phyloP scores from a whole-genome alignment of 257 asterid genomes.

The Verbena officinalis region DNA sequence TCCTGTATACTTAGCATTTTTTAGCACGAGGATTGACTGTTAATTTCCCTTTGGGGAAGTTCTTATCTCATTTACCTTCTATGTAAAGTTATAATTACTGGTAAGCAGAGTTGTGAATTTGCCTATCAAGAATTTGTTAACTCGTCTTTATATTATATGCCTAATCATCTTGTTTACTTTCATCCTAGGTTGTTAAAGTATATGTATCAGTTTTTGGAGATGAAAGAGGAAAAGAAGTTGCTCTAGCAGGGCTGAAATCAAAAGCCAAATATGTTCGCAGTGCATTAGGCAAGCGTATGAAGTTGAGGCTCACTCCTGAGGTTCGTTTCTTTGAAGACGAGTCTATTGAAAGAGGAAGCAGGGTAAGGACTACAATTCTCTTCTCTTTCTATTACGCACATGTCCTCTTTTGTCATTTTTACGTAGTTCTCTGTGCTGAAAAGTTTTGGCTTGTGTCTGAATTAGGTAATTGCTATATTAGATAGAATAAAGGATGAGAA shows the following conservation, averaged over 20 bases:
- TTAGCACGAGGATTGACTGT: slow-evolving; percentile 6
- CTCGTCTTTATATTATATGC: background rate
- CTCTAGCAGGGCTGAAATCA: slow-evolving; percentile 85
- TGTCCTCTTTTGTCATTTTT: slow-evolving; percentile 2
- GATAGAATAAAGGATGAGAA: slow-evolving; percentile 89
- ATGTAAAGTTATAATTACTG: background rate
- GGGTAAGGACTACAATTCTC: slow-evolving; percentile 59
- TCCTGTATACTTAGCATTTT: slow-evolving; percentile 5
- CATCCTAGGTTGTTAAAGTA: slow-evolving; percentile 85
- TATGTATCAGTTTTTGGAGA: slow-evolving; percentile 97
- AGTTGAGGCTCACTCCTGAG: slow-evolving; percentile 95
- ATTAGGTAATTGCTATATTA: slow-evolving; percentile 92
- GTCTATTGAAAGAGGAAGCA: slow-evolving; percentile 95
- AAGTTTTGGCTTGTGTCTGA: slow-evolving; percentile 6
- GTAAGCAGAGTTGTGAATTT: background rate
- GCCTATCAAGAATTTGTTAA: too few species aligned
- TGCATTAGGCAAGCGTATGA: slow-evolving; percentile 90
- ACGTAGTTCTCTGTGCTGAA: background rate
- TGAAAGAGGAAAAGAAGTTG: slow-evolving; percentile 97
- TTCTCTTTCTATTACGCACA: slow-evolving; percentile 5
- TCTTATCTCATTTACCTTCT: slow-evolving; percentile 3
- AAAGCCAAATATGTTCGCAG: slow-evolving; percentile 94
- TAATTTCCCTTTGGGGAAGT: slow-evolving; percentile 25
- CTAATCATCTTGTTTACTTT: slow-evolving; percentile 24
- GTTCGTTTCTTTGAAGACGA: slow-evolving; percentile 93